A percentile compares a stretch with the other conserved stretches of the same genome.
Conservation (phyloP, 805 yeast genomes). For the Nakazawaea peltata region DNA sequence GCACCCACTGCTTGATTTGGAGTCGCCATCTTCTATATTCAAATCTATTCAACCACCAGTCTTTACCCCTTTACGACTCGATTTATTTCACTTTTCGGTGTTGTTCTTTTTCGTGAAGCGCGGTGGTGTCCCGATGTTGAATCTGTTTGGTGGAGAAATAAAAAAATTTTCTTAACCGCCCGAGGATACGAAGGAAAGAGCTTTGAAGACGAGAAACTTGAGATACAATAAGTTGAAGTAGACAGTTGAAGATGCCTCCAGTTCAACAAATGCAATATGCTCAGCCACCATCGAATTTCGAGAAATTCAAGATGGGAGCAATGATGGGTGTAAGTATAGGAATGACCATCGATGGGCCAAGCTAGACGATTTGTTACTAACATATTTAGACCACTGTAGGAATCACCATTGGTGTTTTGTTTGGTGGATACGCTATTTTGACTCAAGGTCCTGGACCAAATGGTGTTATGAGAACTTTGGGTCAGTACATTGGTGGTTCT, state of each 20-base stretch:
- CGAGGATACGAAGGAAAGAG: no score
- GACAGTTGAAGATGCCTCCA: constrained; percentile 40
- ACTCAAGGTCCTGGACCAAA: constrained; percentile 98
- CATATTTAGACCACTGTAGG: constrained; percentile 58
- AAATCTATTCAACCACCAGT: neutral
- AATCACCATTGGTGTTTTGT: constrained; percentile 88
- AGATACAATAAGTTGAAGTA: no score
- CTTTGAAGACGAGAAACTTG: no score
- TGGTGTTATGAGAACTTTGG: constrained; percentile 93
- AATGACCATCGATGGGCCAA: neutral
- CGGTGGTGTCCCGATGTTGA: no score
- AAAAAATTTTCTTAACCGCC: no score
- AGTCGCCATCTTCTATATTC: neutral
- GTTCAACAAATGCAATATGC: constrained; percentile 57
- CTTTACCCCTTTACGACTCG: no score
- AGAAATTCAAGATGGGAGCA: constrained; percentile 97
- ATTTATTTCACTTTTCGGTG: neutral
- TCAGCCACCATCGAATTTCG: constrained; percentile 79
- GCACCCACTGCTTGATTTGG: neutral
- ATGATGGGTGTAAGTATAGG: constrained; percentile 71
- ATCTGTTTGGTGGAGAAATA: no score
- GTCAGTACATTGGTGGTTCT: constrained; percentile 93
- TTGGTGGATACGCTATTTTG: constrained; percentile 87
- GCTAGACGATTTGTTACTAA: no score
- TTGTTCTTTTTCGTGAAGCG: no score